Conservation (phyloP, 75 land plant species). For the Cupressus sempervirens region DNA sequence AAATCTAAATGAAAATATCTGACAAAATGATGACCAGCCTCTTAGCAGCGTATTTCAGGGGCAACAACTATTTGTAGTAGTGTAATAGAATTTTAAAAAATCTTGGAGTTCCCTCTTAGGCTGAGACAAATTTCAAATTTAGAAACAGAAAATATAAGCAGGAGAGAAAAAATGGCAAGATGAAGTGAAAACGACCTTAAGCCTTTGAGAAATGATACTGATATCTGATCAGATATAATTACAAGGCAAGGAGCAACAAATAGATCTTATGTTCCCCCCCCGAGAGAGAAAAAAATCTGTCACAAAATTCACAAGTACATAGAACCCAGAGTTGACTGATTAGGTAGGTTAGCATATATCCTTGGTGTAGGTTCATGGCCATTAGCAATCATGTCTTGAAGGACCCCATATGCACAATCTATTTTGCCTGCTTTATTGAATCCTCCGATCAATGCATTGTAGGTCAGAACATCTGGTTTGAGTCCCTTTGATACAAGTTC, state of each 20-base stretch:
- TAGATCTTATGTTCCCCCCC: background rate
- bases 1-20: background rate
- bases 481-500: constrained; percentile 46
- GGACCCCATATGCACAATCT: constrained; percentile 56
- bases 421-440: constrained; percentile 41
- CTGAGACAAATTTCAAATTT: background rate
- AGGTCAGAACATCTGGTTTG: constrained; percentile 50
- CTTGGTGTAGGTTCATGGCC: constrained; percentile 52
- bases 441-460: constrained; percentile 57
- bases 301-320: background rate
- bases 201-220: background rate
- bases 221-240: background rate
- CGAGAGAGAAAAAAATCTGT: background rate
- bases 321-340: constrained; percentile 8
- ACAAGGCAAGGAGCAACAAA: background rate
- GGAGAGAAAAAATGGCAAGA: background rate
- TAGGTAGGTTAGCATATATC: constrained; percentile 61
- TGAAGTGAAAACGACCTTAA: background rate
- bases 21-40: background rate
- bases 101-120: background rate
- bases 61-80: background rate
- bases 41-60: background rate
- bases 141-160: background rate
- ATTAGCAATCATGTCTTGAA: constrained; percentile 45
- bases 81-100: background rate